phyloP scores from a whole-genome alignment of 768 basidiomycete species.

The Albatrellus ellisii region DNA sequence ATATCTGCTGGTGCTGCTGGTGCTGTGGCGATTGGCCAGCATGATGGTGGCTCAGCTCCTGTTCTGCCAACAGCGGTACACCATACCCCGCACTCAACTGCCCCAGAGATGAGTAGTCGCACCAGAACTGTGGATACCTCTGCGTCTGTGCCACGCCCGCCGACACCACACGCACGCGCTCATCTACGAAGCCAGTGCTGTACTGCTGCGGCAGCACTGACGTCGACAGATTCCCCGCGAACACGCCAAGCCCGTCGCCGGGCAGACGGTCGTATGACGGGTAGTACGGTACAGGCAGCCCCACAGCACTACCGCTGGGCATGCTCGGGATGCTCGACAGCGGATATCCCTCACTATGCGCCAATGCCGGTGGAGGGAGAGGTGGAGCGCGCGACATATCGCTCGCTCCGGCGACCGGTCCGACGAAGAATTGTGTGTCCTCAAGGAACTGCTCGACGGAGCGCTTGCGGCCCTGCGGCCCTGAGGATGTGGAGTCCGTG shows the following conservation, averaged over 20 bases:
- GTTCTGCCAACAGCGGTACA: constrained; percentile 17
- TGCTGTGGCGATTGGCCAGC: no score
- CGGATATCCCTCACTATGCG: background rate
- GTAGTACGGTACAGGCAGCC: constrained; percentile 14
- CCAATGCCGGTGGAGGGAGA: background rate
- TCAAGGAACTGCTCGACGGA: constrained; percentile 33
- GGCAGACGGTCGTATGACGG: constrained; percentile 36
- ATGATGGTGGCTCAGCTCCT: constrained; percentile 10
- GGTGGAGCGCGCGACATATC: no score
- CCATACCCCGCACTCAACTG: constrained; percentile 22
- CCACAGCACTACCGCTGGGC: constrained; percentile 8
- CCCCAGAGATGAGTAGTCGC: constrained; percentile 21
- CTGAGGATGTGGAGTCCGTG: constrained; percentile 2
- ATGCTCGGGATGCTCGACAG: constrained; percentile 8
- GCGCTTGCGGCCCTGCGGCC: constrained; percentile 39
- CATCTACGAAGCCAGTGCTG: constrained; percentile 56
- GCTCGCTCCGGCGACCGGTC: background rate
- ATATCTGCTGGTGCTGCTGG: constrained; percentile 6
- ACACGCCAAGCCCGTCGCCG: constrained; percentile 16
- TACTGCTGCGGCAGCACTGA: constrained; percentile 65
- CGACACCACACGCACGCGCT: constrained; percentile 17
- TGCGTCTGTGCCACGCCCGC: constrained; percentile 13
- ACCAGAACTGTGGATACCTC: constrained; percentile 25
- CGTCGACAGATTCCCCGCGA: constrained; percentile 44
- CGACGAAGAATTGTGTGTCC: constrained; percentile 6